Percentiles rank a stretch among this genome's conserved stretches.
Evolutionary conservation across 108 stramenopile genomes (phyloP).

Genomic region (Bacterosira constricta): DNA sequence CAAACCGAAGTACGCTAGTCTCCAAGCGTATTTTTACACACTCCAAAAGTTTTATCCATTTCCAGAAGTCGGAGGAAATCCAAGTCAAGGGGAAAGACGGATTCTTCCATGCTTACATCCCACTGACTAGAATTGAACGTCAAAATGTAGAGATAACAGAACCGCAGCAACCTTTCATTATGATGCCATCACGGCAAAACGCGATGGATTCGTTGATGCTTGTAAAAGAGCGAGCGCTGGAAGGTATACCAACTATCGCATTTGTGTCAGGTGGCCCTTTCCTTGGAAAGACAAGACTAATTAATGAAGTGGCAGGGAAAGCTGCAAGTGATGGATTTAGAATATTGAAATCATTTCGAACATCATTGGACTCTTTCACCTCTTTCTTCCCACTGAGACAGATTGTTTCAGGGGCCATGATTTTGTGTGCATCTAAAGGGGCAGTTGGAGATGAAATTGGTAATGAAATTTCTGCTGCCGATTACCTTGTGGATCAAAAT

Average conservation of each 20-base stretch:
- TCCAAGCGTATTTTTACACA: slow-evolving; percentile 56
- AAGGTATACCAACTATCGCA: slow-evolving; percentile 27
- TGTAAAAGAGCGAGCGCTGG: slow-evolving; percentile 24
- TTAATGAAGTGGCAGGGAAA: slow-evolving; percentile 37
- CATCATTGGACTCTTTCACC: slow-evolving; percentile 54
- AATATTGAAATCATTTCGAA: slow-evolving; percentile 48
- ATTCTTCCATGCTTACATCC: slow-evolving; percentile 53
- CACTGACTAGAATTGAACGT: slow-evolving; percentile 40
- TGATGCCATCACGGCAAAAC: slow-evolving; percentile 52
- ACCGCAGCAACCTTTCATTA: slow-evolving; percentile 46
- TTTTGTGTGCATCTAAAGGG: slow-evolving; percentile 23
- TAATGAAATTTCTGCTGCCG: slow-evolving; percentile 38
- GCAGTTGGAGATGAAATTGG: slow-evolving; percentile 20
- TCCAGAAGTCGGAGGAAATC: slow-evolving; percentile 47
- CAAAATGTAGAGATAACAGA: slow-evolving; percentile 32
- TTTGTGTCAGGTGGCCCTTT: slow-evolving; percentile 51
- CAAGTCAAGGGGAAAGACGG: slow-evolving; percentile 54
- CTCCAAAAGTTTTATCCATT: slow-evolving; percentile 49
- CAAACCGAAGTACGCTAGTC: slow-evolving; percentile 49
- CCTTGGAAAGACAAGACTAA: slow-evolving; percentile 51
- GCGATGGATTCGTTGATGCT: slow-evolving; percentile 39
- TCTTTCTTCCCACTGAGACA: slow-evolving; percentile 52
- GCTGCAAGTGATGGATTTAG: slow-evolving; percentile 41
- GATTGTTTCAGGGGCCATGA: slow-evolving; percentile 46
- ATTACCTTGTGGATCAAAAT: slow-evolving; percentile 35